Evolutionary conservation across 2,329 filamentous ascomycete genomes (phyloP).

Genomic region (Paracorniculantispora psalliotae): DNA sequence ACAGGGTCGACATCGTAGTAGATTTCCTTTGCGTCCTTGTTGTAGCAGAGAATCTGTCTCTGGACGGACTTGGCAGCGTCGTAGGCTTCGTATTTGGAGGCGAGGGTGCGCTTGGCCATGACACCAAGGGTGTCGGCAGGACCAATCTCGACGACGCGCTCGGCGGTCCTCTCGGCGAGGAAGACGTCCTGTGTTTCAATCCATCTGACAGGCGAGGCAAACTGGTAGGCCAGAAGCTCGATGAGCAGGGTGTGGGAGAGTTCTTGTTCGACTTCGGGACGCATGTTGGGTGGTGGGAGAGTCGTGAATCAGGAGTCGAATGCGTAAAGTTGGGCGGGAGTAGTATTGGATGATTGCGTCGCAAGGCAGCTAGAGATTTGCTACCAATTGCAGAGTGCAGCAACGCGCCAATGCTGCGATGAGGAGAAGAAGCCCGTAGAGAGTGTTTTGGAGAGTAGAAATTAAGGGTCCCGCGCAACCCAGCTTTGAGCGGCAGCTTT

Average conservation of each 20-base stretch:
- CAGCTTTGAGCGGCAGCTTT: conserved; percentile 12
- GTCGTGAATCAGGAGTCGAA: conserved; percentile 9
- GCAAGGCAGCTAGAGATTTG: not conserved
- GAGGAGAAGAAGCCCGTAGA: not conserved
- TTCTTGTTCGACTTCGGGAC: conserved; percentile 98
- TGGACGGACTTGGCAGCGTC: conserved; percentile 95
- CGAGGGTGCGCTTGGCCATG: conserved; percentile 94
- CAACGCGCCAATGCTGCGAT: conserved; percentile 2
- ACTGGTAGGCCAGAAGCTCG: conserved; percentile 98
- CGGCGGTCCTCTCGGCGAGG: conserved; percentile 89
- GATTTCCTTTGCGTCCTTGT: conserved; percentile 98
- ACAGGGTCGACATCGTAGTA: conserved; percentile 98
- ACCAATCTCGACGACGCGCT: conserved; percentile 96
- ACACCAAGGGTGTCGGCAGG: conserved; percentile 94
- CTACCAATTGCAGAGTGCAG: not conserved
- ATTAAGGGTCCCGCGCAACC: conserved; percentile 15
- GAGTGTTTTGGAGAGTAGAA: not conserved
- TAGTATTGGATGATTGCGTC: not conserved
- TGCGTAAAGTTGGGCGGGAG: not conserved
- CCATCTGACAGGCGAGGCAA: conserved; percentile 98
- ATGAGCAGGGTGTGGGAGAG: conserved; percentile 97
- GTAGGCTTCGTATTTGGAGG: conserved; percentile 97
- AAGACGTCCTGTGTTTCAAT: conserved; percentile 99
- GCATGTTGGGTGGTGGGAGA: conserved; percentile 59
- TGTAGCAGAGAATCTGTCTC: conserved; percentile 97